These are phyloP conservation scores for Saururus chinensis DNA, from an alignment of 164 flowering plant species.

Conservation along the genomic window DNA sequence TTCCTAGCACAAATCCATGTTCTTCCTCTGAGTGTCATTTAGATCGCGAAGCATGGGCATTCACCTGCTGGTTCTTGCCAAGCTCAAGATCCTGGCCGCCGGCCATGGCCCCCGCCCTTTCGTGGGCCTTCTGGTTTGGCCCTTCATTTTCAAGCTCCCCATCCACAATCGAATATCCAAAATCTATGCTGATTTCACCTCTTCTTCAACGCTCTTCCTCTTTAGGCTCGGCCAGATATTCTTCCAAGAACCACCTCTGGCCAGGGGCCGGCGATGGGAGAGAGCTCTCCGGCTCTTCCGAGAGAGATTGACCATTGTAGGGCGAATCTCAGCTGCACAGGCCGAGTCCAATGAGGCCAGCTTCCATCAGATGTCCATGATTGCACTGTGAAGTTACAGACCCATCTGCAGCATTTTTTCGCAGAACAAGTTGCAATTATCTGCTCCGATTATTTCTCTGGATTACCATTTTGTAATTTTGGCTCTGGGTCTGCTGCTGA, in stretches of 20 bases:
- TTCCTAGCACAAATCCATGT: no score
- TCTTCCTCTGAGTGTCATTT: neutral
- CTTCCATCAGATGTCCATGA: slow-evolving; percentile 7
- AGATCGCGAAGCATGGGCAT: slow-evolving; percentile 2
- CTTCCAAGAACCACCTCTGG: slow-evolving; percentile 1
- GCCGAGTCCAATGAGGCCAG: slow-evolving; percentile 1
- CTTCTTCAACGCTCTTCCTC: slow-evolving; percentile 3
- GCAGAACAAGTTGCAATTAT: neutral
- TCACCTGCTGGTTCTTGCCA: slow-evolving; percentile 6
- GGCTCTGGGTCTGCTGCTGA: no score
- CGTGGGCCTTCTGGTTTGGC: slow-evolving; percentile 1
- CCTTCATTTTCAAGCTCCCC: slow-evolving; percentile 7
- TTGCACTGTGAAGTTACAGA: slow-evolving; percentile 5
- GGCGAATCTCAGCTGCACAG: neutral
- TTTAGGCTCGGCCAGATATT: slow-evolving; percentile 6
- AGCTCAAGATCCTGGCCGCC: slow-evolving; percentile 5
- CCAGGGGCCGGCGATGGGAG: slow-evolving; percentile 8
- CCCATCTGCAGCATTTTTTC: neutral
- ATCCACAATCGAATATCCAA: neutral
- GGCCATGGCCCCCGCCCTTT: slow-evolving; percentile 1
- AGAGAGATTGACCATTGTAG: neutral
- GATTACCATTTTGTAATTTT: neutral
- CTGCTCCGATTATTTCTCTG: neutral
- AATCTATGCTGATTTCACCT: neutral
- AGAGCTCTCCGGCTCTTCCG: slow-evolving; percentile 7